These are phyloP conservation scores for Protomyces lactucae-debilis DNA, from an alignment of 1,139 yeast genomes.

Conservation along the genomic window DNA sequence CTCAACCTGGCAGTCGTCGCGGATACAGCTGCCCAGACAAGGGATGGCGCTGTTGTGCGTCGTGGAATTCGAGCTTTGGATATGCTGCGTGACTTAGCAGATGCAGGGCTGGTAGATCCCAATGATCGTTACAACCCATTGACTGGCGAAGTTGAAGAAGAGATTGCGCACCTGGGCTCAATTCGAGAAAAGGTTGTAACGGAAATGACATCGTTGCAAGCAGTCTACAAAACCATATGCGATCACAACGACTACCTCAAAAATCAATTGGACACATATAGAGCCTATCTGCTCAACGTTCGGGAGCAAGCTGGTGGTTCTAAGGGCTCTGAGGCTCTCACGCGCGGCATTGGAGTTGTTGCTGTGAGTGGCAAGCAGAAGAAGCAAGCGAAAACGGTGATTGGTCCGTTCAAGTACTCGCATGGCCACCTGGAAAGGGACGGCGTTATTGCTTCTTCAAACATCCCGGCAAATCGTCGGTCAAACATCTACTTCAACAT, in stretches of 20 bases:
- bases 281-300: conserved; percentile 41
- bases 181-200: conserved; percentile 39
- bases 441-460: conserved; percentile 38
- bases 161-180: conserved; percentile 42
- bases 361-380: conserved; percentile 34
- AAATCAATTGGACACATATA: conserved; percentile 41
- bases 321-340: conserved; percentile 30
- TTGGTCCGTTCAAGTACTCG: conserved; percentile 38
- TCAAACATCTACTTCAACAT: conserved; percentile 35
- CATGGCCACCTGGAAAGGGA: conserved; percentile 39
- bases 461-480: conserved; percentile 36
- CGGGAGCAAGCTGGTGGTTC: conserved; percentile 40
- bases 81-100: conserved; percentile 39
- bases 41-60: conserved; percentile 38
- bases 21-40: conserved; percentile 39
- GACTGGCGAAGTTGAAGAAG: conserved; percentile 41
- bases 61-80: conserved; percentile 42
- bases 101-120: conserved; percentile 33
- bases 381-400: conserved; percentile 32
- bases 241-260: conserved; percentile 43
- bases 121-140: conserved; percentile 38
- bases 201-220: conserved; percentile 40
- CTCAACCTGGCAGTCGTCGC: conserved; percentile 39
- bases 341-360: conserved; percentile 32
- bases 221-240: conserved; percentile 39